Conservation (phyloP, 2,329 filamentous ascomycete genomes). For the Onygenales sp. region DNA sequence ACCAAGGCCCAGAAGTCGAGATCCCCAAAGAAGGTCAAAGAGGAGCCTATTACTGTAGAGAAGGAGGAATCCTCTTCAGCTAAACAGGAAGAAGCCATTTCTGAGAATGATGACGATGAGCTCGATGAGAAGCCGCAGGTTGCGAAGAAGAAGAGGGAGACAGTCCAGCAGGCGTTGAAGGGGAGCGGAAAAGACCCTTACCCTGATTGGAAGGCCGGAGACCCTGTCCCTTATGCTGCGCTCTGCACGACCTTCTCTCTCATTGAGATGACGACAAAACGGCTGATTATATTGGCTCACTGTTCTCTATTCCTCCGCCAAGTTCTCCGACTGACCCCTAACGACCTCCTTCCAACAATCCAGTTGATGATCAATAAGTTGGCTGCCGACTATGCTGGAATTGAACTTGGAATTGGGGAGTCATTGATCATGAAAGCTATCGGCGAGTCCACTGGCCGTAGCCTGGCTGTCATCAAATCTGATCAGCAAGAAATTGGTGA, state of each 20-base stretch:
- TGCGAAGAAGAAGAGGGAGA: slow-evolving; percentile 66
- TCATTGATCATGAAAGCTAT: slow-evolving; percentile 98
- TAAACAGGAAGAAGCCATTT: slow-evolving; percentile 25
- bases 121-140: slow-evolving; percentile 59
- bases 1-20: slow-evolving; percentile 24
- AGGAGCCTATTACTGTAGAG: slow-evolving; percentile 30
- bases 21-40: slow-evolving; percentile 25
- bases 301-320: slow-evolving; percentile 87
- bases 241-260: slow-evolving; percentile 91
- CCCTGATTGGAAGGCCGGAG: slow-evolving; percentile 84
- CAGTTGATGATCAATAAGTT: slow-evolving; percentile 97
- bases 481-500: slow-evolving; percentile 97
- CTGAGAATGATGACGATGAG: slow-evolving; percentile 43
- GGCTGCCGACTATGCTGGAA: slow-evolving; percentile 89
- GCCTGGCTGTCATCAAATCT: slow-evolving; percentile 78
- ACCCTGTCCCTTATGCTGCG: slow-evolving; percentile 87
- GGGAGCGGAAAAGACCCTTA: slow-evolving; percentile 67
- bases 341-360: slow-evolving; percentile 78
- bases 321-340: slow-evolving; percentile 81
- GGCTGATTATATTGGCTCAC: slow-evolving; percentile 77
- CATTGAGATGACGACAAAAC: slow-evolving; percentile 88
- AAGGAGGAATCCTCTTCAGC: slow-evolving; percentile 21
- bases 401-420: slow-evolving; percentile 96
- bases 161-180: slow-evolving; percentile 67
- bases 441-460: slow-evolving; percentile 85